Evolutionary conservation across 2,329 filamentous ascomycete species (phyloP).

Genomic region (Aspergillus glaucus): DNA sequence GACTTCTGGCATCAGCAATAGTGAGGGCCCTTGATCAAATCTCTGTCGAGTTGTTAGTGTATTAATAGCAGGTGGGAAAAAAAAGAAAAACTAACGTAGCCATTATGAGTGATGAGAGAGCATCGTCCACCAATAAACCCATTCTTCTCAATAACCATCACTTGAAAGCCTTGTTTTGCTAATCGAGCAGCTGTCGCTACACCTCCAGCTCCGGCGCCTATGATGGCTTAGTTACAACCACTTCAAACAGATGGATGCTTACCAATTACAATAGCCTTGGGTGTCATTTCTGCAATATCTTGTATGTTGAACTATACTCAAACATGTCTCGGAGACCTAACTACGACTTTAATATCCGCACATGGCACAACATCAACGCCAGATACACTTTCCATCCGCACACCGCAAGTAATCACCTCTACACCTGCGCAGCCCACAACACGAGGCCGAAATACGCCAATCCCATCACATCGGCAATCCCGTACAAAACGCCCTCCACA

Average conservation of each 20-base stretch:
- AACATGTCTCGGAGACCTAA: too few species aligned
- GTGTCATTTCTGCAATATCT: too few species aligned
- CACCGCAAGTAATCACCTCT: too few species aligned
- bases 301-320: too few species aligned
- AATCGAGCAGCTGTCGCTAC: constrained; percentile 66
- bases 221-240: too few species aligned
- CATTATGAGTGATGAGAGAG: constrained; percentile 56
- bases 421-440: too few species aligned
- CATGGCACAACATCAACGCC: too few species aligned
- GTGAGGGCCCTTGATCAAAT: constrained; percentile 71
- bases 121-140: constrained; percentile 65
- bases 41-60: constrained; percentile 20
- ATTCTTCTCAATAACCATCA: constrained; percentile 77
- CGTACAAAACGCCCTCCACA: neutral
- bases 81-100: constrained; percentile 41
- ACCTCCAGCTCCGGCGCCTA: constrained; percentile 65
- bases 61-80: constrained; percentile 1
- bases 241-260: too few species aligned
- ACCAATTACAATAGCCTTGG: too few species aligned
- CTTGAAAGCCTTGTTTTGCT: constrained; percentile 61
- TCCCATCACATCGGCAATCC: neutral
- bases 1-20: constrained; percentile 64
- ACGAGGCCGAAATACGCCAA: too few species aligned
- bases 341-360: too few species aligned
- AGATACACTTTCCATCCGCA: too few species aligned